Conservation (phyloP, 331 rosid genomes). For the Quercus lobata region DNA sequence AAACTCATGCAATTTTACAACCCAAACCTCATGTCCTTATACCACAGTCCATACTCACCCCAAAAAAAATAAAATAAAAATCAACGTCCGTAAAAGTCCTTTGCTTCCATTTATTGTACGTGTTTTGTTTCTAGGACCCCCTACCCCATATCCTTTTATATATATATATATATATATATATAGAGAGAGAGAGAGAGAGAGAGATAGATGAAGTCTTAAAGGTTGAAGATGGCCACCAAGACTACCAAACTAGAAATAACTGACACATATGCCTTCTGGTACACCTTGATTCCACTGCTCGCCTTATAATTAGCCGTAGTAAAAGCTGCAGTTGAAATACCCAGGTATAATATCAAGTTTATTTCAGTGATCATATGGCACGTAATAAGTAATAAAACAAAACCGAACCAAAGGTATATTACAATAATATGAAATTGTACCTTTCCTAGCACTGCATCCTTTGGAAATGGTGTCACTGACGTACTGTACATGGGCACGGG, state of each 20-base stretch:
- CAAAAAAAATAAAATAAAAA: no score
- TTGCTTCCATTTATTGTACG: not conserved
- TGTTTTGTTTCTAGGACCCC: not conserved
- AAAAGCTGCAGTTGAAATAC: conserved; percentile 1
- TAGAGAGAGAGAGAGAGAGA: no score
- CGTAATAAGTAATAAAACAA: no score
- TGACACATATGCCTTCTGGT: conserved; percentile 11
- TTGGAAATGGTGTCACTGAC: conserved; percentile 5
- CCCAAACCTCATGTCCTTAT: no score
- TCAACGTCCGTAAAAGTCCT: no score
- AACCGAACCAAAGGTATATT: not conserved
- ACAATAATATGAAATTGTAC: not conserved
- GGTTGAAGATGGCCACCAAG: conserved; percentile 11
- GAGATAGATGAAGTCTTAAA: no score
- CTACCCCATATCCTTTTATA: not conserved
- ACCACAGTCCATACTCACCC: no score
- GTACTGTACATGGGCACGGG: conserved; percentile 8
- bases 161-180: no score
- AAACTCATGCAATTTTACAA: no score
- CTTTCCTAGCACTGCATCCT: not conserved
- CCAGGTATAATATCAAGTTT: not conserved
- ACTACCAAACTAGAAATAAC: conserved; percentile 2
- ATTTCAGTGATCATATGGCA: not conserved
- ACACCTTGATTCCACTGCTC: not conserved
- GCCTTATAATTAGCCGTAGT: not conserved